Base-by-base conservation (phyloP, 176 grass and related monocot genomes). In the Lolium rigidum region DNA sequence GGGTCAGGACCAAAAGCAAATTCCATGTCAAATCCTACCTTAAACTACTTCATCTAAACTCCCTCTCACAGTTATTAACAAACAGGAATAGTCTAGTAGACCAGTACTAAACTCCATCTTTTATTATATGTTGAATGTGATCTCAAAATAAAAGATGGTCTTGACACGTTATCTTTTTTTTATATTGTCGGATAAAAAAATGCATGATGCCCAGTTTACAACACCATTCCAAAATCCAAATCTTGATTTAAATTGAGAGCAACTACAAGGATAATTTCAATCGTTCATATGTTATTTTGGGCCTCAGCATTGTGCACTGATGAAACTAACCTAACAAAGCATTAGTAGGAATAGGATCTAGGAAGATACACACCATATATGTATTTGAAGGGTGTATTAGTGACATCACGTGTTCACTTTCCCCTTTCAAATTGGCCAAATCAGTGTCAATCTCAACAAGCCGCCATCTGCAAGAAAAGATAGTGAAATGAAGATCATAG, bases 341-440 rank as follows among this genome's bases (percentile, higher is more conserved):
- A 70, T 16, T 52, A 80, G 47, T 47, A 66, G 41, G 41, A 43
- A 43, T 43, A 43, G 14, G 47, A 75, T 52, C 9, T 52, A 76
- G 14, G 65, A 89, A 49, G 89, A 82, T 71, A 82, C 68, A 82
- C 77, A 98, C 93, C 96, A 98, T 98, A 78, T 92, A 98, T 10
- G 96, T 98, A 65, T 91, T 89, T 80, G 96, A 91, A 89, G 96
- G 96, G 88, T 94, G 76, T 94, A 98, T 95, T 50, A 98, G 78
- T 74, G 96, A 88, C 88, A 92, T 87, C 74, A 95, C 88, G 41
- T 91, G 96, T 77, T 98, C 82, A 73, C 81, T 92, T 94, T 98
- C 93, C 49, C 50, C 65, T 89, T 92, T 88, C 84, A 95, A 83
- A 44, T 92, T 74, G 26, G 91, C 86, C 63, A 98, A 88, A 87